Percentiles rank a stretch among this genome's conserved stretches.
These are phyloP conservation scores for Ailanthus altissimus DNA, from an alignment of 345 rosid genomes.

Conservation along the genomic window DNA sequence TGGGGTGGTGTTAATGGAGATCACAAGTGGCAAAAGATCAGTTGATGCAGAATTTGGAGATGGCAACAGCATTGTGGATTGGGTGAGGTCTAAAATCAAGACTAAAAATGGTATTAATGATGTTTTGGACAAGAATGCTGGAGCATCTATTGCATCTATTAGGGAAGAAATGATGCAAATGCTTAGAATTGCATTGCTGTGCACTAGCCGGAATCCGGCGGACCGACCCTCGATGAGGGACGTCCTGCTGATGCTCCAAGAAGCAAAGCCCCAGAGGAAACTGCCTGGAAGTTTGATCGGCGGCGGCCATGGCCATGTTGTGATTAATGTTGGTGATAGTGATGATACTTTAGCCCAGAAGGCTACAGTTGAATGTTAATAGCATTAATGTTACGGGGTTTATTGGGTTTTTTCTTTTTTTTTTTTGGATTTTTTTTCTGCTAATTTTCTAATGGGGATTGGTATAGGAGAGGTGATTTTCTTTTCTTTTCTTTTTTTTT, in stretches of 20 bases:
- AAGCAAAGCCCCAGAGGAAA: constrained; percentile 90
- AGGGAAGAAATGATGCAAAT: constrained; percentile 93
- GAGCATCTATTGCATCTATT: constrained; percentile 63
- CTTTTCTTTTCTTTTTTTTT: too few relatives aligned
- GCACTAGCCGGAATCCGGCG: constrained; percentile 76
- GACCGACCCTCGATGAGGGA: constrained; percentile 99
- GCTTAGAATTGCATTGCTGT: constrained; percentile 76
- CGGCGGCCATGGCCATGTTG: constrained; percentile 18
- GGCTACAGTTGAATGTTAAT: constrained; percentile 53
- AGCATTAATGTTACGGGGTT: constrained; percentile 31
- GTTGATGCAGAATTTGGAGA: constrained; percentile 92
- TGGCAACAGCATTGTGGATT: constrained; percentile 92
- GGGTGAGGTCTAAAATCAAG: constrained; percentile 83
- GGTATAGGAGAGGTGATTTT: constrained; percentile 55
- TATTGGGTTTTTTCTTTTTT: constrained; percentile 1
- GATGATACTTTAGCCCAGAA: constrained; percentile 40
- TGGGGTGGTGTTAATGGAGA: constrained; percentile 90
- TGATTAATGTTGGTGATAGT: constrained; percentile 23
- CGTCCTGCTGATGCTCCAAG: constrained; percentile 87
- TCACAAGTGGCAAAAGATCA: constrained; percentile 73
- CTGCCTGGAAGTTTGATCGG: constrained; percentile 34
- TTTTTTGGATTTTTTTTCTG: not conserved
- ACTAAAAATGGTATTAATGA: constrained; percentile 57
- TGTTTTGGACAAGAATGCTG: constrained; percentile 70
- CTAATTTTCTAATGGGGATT: constrained; percentile 42